Base-by-base conservation (phyloP, 2,329 filamentous ascomycete species). In the Sarocladiaceae sp. region DNA sequence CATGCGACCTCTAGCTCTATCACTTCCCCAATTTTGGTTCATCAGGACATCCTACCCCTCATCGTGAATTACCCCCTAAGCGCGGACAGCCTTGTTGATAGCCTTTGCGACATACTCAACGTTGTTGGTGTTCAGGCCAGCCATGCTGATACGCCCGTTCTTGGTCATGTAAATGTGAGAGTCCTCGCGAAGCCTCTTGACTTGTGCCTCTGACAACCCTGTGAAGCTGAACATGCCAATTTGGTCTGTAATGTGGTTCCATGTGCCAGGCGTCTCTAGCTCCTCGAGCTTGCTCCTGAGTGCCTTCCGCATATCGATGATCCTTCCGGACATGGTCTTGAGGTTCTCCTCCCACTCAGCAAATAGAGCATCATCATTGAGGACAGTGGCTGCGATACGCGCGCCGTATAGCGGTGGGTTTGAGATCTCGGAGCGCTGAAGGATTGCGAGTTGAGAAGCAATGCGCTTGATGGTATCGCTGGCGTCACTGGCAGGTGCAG, bases 211-310 rank as follows among this genome's bases (percentile, higher is more conserved):
- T 12, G 69, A 80, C 66, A 95, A 72, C 12, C 90, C 90, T 1
- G 90, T 95, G 70, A 96, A 99, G 69, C 87, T 93, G 75, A 99
- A 99, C 94, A 99, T 99, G 74, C 94, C 94, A 66, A 99, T 99
- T 79, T 99, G 94, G 63, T 95, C 89, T 15, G 92, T 97, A 68
- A 99, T 96, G 73, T 99, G 94, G 65, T 92, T 90, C 94, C 94
- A 99, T 13, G 82, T 87, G 28, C 93, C 93, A 0, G 93, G 93
- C 0, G 94, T 97, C 26, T 82, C 83, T 54, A 93, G 80, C 64
- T 85, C 83, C 73, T 97, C 93, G 11, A 99, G 82, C 71, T 92
- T 90, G 52, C 75, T 73, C 49, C 90, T 82, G 60, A 99, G 75
- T 3, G 81, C 83, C 64, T 83, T 83, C 57, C 94, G 86, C 94